phyloP scores from a whole-genome alignment of 1,284 basidiomycete genomes.

The Boletus nobilissimus region DNA sequence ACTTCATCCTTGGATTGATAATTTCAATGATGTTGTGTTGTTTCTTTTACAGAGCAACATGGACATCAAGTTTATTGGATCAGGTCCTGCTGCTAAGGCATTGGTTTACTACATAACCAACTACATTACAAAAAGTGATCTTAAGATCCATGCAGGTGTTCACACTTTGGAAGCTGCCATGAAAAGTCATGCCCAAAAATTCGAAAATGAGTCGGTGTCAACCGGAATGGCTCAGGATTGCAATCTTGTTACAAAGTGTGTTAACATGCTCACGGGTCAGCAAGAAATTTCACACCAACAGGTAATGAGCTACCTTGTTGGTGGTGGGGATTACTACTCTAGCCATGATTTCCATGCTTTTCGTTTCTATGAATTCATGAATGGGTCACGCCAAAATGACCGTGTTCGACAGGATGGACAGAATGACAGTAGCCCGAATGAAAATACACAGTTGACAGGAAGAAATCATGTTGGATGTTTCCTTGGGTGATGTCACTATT shows the following conservation, averaged over 20 bases:
- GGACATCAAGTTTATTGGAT: neutral
- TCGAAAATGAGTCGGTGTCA: too few species aligned
- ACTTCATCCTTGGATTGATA: neutral
- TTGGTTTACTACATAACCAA: neutral
- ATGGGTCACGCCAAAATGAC: too few species aligned
- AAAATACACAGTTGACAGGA: too few species aligned
- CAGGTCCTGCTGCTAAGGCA: neutral
- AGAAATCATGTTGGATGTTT: too few species aligned
- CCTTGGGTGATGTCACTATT: too few species aligned
- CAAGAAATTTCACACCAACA: conserved; percentile 5
- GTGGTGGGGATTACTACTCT: neutral
- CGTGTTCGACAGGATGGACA: too few species aligned
- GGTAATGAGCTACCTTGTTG: neutral
- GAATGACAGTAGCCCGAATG: too few species aligned
- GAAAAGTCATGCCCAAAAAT: too few species aligned
- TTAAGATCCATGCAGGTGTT: neutral
- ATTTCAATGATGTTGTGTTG: neutral
- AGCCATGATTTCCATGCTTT: neutral
- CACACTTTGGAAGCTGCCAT: neutral
- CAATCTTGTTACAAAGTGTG: neutral
- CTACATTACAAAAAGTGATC: neutral
- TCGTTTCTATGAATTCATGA: neutral
- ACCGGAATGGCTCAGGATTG: neutral
- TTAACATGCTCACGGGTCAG: neutral
- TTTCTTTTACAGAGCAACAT: neutral